Percentiles rank a stretch among this genome's conserved stretches.
phyloP scores from a whole-genome alignment of 441 rosid genomes.

The Metrosideros polymorpha region DNA sequence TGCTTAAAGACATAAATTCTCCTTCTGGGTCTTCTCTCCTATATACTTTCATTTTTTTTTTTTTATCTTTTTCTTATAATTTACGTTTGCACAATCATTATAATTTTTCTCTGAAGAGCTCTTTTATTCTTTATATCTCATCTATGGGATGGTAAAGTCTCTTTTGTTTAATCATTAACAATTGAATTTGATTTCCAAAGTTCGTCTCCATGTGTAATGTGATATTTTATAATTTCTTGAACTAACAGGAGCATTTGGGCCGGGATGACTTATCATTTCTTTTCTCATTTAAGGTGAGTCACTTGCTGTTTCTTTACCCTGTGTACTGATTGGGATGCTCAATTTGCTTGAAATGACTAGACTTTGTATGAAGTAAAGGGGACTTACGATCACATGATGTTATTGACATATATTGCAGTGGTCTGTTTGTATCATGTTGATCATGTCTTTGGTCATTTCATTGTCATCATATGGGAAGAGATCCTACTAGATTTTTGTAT shows the following conservation, averaged over 20 bases:
- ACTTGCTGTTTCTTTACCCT: conserved; percentile 6
- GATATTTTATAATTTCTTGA: background rate
- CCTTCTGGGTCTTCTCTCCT: background rate
- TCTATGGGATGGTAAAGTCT: background rate
- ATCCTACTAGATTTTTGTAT: background rate
- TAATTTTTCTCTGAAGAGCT: background rate
- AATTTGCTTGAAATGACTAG: background rate
- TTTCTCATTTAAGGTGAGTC: conserved; percentile 79
- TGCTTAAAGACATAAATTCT: background rate
- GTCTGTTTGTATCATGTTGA: background rate
- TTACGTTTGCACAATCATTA: background rate
- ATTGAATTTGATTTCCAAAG: background rate
- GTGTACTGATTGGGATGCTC: background rate
- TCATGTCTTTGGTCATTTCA: background rate
- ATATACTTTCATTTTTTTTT: background rate
- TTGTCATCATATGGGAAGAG: background rate
- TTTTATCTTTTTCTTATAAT: background rate
- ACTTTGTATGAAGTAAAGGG: background rate
- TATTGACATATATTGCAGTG: background rate
- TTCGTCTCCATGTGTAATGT: background rate
- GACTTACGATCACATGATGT: background rate
- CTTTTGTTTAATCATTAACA: background rate
- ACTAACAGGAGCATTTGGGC: conserved; percentile 80
- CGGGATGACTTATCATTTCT: conserved; percentile 81
- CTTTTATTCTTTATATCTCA: background rate